Evolutionary conservation across 768 basidiomycete genomes (phyloP).

Genomic region (Roridomyces roridus): DNA sequence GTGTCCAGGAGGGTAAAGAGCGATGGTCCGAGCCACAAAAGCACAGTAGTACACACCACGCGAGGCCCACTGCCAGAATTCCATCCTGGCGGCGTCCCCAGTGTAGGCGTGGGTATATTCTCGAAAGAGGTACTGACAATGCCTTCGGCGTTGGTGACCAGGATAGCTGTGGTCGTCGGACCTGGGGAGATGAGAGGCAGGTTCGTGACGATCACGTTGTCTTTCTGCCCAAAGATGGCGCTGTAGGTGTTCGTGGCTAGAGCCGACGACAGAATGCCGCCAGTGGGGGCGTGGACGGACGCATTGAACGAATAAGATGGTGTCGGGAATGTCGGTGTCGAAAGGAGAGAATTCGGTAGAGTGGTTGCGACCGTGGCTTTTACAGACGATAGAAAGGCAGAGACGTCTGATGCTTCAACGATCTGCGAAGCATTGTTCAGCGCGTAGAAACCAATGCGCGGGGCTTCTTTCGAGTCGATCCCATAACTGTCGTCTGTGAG

Average conservation of each 20-base stretch:
- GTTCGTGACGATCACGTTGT: constrained; percentile 51
- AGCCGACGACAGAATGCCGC: constrained; percentile 62
- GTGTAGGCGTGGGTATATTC: constrained; percentile 52
- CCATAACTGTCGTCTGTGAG: constrained; percentile 58
- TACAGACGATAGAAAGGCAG: constrained; percentile 61
- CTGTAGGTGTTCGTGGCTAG: constrained; percentile 77
- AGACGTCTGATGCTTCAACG: constrained; percentile 48
- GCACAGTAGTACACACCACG: neutral
- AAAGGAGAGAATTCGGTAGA: constrained; percentile 72
- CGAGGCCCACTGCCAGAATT: constrained; percentile 31
- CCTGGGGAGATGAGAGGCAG: constrained; percentile 47
- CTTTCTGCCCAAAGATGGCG: constrained; percentile 54
- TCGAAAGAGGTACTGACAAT: constrained; percentile 59
- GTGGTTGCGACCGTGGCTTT: constrained; percentile 72
- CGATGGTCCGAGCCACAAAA: constrained; percentile 7
- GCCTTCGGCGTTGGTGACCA: constrained; percentile 63
- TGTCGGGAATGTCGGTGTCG: constrained; percentile 68
- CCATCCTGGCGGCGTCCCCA: constrained; percentile 74
- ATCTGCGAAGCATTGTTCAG: constrained; percentile 52
- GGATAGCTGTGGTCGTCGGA: constrained; percentile 31
- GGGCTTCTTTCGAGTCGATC: constrained; percentile 74
- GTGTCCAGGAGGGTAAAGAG: constrained; percentile 18
- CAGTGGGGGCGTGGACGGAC: constrained; percentile 59
- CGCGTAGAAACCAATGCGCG: constrained; percentile 79
- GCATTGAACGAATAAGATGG: constrained; percentile 75